phyloP scores from a whole-genome alignment of 306 rosid species.

The Rosa multiflora region DNA sequence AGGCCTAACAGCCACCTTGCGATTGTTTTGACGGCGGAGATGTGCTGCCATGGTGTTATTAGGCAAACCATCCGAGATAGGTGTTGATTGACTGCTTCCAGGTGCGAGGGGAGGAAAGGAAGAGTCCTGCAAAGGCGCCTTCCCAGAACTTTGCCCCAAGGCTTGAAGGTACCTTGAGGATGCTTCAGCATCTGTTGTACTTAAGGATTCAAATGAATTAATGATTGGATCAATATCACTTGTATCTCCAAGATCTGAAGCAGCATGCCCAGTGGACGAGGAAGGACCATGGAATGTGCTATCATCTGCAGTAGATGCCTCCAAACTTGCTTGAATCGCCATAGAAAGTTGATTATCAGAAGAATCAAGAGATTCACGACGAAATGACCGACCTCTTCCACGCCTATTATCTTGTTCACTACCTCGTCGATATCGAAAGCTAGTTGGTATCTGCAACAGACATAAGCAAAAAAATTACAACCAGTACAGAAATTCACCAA shows the following conservation, averaged over 20 bases:
- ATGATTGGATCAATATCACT: slow-evolving; percentile 54
- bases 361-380: slow-evolving; percentile 59
- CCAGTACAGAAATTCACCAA: slow-evolving; percentile 5
- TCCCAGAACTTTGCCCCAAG: slow-evolving; percentile 58
- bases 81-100: slow-evolving; percentile 49
- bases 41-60: slow-evolving; percentile 83
- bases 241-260: slow-evolving; percentile 40
- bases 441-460: slow-evolving; percentile 76
- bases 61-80: slow-evolving; percentile 55
- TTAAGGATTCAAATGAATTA: slow-evolving; percentile 61
- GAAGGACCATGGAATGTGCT: slow-evolving; percentile 34
- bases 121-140: slow-evolving; percentile 54
- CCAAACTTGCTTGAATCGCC: slow-evolving; percentile 88
- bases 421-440: slow-evolving; percentile 65
- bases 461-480: neutral
- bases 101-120: slow-evolving; percentile 87
- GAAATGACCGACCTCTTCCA: slow-evolving; percentile 62
- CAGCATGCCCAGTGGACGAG: slow-evolving; percentile 41
- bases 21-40: slow-evolving; percentile 59
- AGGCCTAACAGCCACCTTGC: slow-evolving; percentile 38
- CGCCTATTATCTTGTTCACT: slow-evolving; percentile 73
- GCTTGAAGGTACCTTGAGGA: slow-evolving; percentile 87
- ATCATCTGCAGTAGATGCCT: slow-evolving; percentile 52
- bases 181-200: slow-evolving; percentile 49
- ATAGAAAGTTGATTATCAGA: slow-evolving; percentile 72